phyloP scores from a whole-genome alignment of 169 alveolate species.

The Plasmodium cynomolgi region DNA sequence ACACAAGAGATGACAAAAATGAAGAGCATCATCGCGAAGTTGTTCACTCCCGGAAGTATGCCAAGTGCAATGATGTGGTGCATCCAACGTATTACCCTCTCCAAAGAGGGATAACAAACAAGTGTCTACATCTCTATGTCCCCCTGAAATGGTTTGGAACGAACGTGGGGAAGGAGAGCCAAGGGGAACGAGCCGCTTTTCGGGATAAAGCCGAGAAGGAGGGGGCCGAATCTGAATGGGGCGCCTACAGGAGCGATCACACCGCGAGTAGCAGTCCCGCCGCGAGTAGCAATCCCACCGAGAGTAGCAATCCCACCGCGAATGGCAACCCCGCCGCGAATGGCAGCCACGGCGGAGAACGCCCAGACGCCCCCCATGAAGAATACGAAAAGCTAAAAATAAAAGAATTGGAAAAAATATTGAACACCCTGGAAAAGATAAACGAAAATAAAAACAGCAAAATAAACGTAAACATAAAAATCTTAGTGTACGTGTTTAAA shows the following conservation, averaged over 20 bases:
- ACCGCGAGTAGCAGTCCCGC: background rate
- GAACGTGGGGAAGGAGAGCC: background rate
- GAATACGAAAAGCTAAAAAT: constrained; percentile 14
- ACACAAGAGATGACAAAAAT: background rate
- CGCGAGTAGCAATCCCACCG: background rate
- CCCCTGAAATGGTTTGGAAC: background rate
- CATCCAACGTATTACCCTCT: background rate
- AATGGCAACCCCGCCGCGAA: background rate
- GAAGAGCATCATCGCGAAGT: background rate
- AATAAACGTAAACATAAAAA: constrained; percentile 52
- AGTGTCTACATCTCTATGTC: background rate
- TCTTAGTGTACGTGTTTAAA: constrained; percentile 72
- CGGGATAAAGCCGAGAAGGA: background rate
- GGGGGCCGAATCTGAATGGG: background rate
- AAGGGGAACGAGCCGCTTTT: background rate
- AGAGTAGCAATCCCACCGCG: background rate
- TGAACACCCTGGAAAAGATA: constrained; percentile 25
- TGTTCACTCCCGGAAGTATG: background rate
- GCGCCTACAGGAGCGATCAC: background rate
- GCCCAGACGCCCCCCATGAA: background rate
- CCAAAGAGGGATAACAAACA: background rate
- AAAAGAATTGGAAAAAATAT: constrained; percentile 49
- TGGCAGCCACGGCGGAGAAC: too few relatives aligned
- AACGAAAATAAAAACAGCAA: constrained; percentile 41
- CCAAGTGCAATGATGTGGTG: background rate